Evolutionary conservation across 2,329 filamentous ascomycete species (phyloP).

Genomic region (Fusarium sp.): DNA sequence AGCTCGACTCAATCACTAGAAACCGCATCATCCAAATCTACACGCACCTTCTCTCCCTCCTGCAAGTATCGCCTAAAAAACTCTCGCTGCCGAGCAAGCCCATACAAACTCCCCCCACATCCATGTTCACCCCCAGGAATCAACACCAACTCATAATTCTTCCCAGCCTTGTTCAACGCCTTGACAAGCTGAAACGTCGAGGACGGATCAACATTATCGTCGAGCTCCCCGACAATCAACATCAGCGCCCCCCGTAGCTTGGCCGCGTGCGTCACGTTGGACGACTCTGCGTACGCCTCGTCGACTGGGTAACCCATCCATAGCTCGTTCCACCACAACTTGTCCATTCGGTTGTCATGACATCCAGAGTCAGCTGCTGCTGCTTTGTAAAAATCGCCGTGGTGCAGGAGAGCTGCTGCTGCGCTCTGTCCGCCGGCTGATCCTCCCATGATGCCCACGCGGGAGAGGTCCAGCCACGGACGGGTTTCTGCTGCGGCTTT

Average conservation of each 20-base stretch:
- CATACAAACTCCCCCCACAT: conserved; percentile 28
- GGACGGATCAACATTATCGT: conserved; percentile 47
- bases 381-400: conserved; percentile 46
- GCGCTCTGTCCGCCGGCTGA: conserved; percentile 50
- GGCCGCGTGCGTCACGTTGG: conserved; percentile 45
- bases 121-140: conserved; percentile 43
- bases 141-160: conserved; percentile 47
- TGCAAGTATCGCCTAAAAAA: conserved; percentile 36
- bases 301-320: conserved; percentile 51
- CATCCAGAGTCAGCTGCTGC: conserved; percentile 46
- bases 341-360: conserved; percentile 50
- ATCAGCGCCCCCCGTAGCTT: conserved; percentile 46
- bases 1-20: not conserved
- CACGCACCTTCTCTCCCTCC: not conserved
- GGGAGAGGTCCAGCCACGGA: conserved; percentile 46
- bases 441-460: conserved; percentile 46
- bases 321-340: conserved; percentile 49
- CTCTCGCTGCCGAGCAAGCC: conserved; percentile 32
- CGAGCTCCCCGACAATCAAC: conserved; percentile 47
- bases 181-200: conserved; percentile 47
- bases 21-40: conserved; percentile 6
- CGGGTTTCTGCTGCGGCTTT: conserved; percentile 43
- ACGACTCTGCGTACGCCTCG: conserved; percentile 43
- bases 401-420: conserved; percentile 43
- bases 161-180: conserved; percentile 43